Evolutionary conservation across 2,329 filamentous ascomycete species (phyloP), one percentile per base, ranked within the genome.

Genomic region (Pyrenophora tritici-repentis): DNA sequence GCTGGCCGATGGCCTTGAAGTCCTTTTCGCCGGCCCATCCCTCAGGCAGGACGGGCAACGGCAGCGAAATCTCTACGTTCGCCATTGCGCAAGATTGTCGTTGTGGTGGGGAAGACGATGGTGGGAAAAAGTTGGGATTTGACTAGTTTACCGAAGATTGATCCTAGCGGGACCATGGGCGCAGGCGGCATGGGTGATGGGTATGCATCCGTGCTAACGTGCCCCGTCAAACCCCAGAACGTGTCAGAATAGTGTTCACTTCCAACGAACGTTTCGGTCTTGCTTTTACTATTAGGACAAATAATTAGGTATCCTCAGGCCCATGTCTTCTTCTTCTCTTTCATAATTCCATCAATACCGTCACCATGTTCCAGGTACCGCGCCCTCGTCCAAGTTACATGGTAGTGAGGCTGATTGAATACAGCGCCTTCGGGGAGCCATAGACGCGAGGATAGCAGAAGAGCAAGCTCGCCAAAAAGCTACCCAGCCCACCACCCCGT

Each of bases 11-110:
- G 50, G 88, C 77, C 79, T 94, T 94, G 84, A 97, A 96, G 76
- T 95, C 90, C 76, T 95, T 96, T 55, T 96, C 91, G 57, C 85
- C 88, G 38, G 83, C 81, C 92, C 93, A 97, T 65, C 86, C 90
- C 68, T 83, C 82, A 40, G 92, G 86, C 46, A 97, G 84, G 68
- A 84, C 75, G 41, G 91, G 91, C 38, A 97, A 82, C 16, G 87
- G 82, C 56, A 87, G 80, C 51, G 80, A 76, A 58, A 89, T 79
- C 56, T 85, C 80, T 47, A 84, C 79, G 56, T 85, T 77, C 70
- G 87, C 83, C 89, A 93, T 93, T 56, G 65, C 56, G 42, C 35
- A 42, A 9, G 38, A 42, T 47, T 42, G 51, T 53, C 48, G 46
- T 56, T 49, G 52, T 43, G 37, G 53, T 47, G 42, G 43, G 48